phyloP scores from a whole-genome alignment of 1,139 yeast species.

The Pneumocystis murina region DNA sequence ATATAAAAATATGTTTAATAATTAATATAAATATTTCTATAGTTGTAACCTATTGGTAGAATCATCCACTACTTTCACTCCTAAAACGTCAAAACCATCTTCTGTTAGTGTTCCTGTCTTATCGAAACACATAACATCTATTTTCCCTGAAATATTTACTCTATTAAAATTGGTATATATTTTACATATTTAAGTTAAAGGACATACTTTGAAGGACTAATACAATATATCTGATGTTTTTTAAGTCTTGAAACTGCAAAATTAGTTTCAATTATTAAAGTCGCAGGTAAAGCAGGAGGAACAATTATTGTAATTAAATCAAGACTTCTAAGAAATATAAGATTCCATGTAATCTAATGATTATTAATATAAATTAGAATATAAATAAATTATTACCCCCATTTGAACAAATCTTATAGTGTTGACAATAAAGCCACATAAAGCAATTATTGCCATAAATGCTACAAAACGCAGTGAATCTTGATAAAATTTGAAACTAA shows the following conservation, averaged over 20 bases:
- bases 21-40: neutral
- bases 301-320: constrained; percentile 93
- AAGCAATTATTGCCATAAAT: constrained; percentile 77
- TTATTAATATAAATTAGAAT: constrained; percentile 24
- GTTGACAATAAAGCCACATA: constrained; percentile 67
- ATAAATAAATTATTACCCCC: constrained; percentile 25
- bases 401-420: constrained; percentile 67
- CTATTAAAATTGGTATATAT: constrained; percentile 31
- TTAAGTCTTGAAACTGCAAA: constrained; percentile 72
- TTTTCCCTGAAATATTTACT: constrained; percentile 85
- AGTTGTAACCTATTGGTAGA: constrained; percentile 25
- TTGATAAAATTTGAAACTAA: constrained; percentile 80
- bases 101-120: constrained; percentile 96
- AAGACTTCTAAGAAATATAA: constrained; percentile 69
- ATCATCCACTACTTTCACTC: constrained; percentile 46
- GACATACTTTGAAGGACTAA: constrained; percentile 41
- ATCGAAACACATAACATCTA: constrained; percentile 84
- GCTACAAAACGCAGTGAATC: constrained; percentile 95
- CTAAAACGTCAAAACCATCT: constrained; percentile 86
- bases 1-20: neutral
- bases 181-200: neutral
- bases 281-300: constrained; percentile 97
- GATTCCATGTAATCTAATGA: constrained; percentile 31
- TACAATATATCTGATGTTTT: constrained; percentile 59
- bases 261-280: constrained; percentile 87